Conservation (phyloP, 2,329 filamentous ascomycete genomes). For the Ascochyta rabiei region DNA sequence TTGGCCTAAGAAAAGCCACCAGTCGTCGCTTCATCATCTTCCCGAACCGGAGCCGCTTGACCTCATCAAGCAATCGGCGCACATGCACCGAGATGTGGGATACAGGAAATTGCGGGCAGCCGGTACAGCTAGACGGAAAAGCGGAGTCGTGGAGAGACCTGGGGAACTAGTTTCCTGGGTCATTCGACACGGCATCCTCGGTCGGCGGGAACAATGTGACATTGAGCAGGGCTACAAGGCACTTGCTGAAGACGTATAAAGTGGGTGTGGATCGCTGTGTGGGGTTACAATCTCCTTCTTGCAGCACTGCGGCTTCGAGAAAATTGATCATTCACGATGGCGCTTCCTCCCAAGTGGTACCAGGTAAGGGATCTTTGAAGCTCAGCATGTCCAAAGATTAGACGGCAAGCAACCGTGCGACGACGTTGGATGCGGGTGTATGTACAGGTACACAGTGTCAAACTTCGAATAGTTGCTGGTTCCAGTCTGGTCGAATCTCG, state of each 20-base stretch:
- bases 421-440: not conserved
- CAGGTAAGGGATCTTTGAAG: conserved; percentile 49
- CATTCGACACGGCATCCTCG: conserved; percentile 12
- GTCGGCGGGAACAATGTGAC: conserved; percentile 1
- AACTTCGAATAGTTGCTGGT: not conserved
- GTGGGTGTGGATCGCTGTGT: conserved; percentile 8
- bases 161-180: conserved; percentile 14
- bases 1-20: conserved; percentile 10
- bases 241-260: conserved; percentile 14
- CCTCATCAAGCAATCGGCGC: conserved; percentile 3
- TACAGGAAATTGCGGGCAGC: conserved; percentile 3
- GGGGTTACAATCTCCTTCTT: conserved; percentile 16
- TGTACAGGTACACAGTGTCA: not conserved
- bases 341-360: conserved; percentile 63
- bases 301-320: conserved; percentile 12
- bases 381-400: not conserved
- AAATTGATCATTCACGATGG: conserved; percentile 50
- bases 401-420: not conserved
- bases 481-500: not conserved
- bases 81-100: not conserved
- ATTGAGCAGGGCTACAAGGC: conserved; percentile 2
- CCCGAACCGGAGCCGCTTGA: conserved; percentile 2
- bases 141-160: conserved; percentile 23
- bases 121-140: conserved; percentile 7
- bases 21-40: conserved; percentile 15